phyloP scores from a whole-genome alignment of 768 basidiomycete species.

The Udeniomyces megalosporus region DNA sequence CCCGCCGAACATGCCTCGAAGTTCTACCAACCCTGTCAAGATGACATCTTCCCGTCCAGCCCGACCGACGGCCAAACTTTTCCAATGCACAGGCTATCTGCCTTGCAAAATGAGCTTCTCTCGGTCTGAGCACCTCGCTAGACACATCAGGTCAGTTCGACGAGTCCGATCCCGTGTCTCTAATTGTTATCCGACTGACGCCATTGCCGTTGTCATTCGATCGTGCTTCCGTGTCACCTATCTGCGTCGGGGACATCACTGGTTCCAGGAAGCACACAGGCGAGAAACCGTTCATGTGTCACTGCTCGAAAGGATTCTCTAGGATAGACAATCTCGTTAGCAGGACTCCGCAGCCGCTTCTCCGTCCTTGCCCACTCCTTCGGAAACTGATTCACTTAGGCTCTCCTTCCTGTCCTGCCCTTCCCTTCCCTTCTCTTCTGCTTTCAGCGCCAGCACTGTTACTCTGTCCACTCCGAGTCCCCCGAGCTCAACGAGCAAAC shows the following conservation, averaged over 20 bases:
- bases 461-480: slow-evolving; percentile 93
- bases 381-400: too few species aligned
- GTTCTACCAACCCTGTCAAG: background rate
- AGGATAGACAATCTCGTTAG: slow-evolving; percentile 69
- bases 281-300: slow-evolving; percentile 88
- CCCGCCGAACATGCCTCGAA: background rate
- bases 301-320: slow-evolving; percentile 88
- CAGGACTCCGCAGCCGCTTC: too few species aligned
- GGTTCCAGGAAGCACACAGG: slow-evolving; percentile 81
- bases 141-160: slow-evolving; percentile 68
- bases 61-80: slow-evolving; percentile 56
- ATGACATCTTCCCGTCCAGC: slow-evolving; percentile 10
- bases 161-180: too few species aligned
- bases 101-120: slow-evolving; percentile 95
- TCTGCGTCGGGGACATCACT: background rate
- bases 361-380: too few species aligned
- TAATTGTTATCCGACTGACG: too few species aligned
- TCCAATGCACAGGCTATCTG: slow-evolving; percentile 85
- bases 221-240: slow-evolving; percentile 10
- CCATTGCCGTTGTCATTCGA: too few species aligned
- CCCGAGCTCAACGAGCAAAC: slow-evolving; percentile 25
- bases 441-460: slow-evolving; percentile 63
- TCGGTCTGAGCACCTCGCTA: slow-evolving; percentile 82
- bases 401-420: too few species aligned
- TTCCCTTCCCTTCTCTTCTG: too few species aligned